These are phyloP conservation scores for Trichopus zeylanicus DNA, from an alignment of 116 monocot genomes.

Conservation along the genomic window DNA sequence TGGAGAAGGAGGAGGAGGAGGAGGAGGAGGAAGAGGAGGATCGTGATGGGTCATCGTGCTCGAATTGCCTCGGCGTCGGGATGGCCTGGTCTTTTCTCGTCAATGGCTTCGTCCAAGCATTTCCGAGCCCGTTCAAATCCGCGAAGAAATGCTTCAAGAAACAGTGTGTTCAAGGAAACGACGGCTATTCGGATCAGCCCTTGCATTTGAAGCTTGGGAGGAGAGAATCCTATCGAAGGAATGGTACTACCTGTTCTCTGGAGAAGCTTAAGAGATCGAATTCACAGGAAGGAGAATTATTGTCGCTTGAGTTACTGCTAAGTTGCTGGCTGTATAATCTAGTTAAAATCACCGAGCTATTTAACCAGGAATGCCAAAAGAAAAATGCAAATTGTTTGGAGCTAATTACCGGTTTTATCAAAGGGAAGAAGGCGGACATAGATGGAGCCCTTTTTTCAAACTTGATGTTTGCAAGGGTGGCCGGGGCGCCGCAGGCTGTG, in stretches of 20 bases:
- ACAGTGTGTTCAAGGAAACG: slow-evolving; percentile 12
- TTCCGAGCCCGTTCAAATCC: slow-evolving; percentile 48
- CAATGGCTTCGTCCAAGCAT: slow-evolving; percentile 33
- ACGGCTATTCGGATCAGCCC: not conserved
- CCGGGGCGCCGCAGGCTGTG: slow-evolving; percentile 37
- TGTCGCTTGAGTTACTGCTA: slow-evolving; percentile 36
- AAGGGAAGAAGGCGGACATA: slow-evolving; percentile 41
- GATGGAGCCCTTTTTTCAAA: slow-evolving; percentile 48
- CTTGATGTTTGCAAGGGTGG: slow-evolving; percentile 68
- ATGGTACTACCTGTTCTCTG: not conserved
- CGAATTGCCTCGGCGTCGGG: slow-evolving; percentile 26
- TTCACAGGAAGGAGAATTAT: slow-evolving; percentile 5
- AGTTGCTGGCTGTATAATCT: slow-evolving; percentile 33
- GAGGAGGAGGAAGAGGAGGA: slow-evolving; percentile 14
- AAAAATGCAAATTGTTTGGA: slow-evolving; percentile 26
- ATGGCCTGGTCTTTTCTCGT: slow-evolving; percentile 31
- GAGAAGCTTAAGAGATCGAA: slow-evolving; percentile 3
- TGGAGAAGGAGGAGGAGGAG: slow-evolving; percentile 10
- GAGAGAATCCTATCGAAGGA: slow-evolving; percentile 1
- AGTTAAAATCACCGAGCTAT: slow-evolving; percentile 30
- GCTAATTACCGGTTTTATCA: slow-evolving; percentile 34
- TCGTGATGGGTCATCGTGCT: slow-evolving; percentile 20
- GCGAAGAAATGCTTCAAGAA: slow-evolving; percentile 45
- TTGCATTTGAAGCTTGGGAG: not conserved
- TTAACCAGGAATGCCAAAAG: slow-evolving; percentile 8